A percentile compares a stretch with the other conserved stretches of the same genome.
phyloP scores from a whole-genome alignment of 495 filamentous ascomycete species.

The Apodospora peruviana region DNA sequence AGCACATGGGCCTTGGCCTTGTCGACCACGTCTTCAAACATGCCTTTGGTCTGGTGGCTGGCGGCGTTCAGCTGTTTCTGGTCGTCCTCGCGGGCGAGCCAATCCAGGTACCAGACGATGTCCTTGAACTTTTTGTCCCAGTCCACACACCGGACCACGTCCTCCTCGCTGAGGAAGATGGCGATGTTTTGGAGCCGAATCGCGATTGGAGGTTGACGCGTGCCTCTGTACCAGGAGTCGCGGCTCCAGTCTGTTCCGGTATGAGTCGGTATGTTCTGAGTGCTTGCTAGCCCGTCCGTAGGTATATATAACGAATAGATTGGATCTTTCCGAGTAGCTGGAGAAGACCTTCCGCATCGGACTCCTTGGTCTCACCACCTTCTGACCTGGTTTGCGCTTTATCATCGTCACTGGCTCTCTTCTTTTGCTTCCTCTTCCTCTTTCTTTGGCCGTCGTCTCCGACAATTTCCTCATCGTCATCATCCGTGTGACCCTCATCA shows the following conservation, averaged over 20 bases:
- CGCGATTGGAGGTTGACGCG: constrained; percentile 17
- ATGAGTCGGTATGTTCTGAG: too few relatives aligned
- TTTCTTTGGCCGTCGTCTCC: too few relatives aligned
- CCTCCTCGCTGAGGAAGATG: constrained; percentile 28
- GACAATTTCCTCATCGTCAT: too few relatives aligned
- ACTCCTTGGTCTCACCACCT: too few relatives aligned
- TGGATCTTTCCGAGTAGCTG: too few relatives aligned
- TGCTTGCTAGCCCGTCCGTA: too few relatives aligned
- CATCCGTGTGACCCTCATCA: too few relatives aligned
- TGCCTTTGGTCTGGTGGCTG: constrained; percentile 4
- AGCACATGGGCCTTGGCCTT: constrained; percentile 20
- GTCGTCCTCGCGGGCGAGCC: constrained; percentile 17
- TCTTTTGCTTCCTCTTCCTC: too few relatives aligned
- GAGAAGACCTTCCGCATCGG: too few relatives aligned
- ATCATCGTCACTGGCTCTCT: too few relatives aligned
- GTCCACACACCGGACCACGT: constrained; percentile 21
- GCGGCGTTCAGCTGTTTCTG: constrained; percentile 13
- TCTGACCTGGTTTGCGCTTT: too few relatives aligned
- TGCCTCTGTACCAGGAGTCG: constrained; percentile 15
- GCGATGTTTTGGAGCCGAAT: constrained; percentile 16
- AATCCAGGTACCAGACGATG: constrained; percentile 19
- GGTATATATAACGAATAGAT: too few relatives aligned
- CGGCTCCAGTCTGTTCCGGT: constrained; percentile 15
- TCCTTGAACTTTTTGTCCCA: constrained; percentile 19
- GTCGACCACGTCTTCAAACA: constrained; percentile 18